Evolutionary conservation across 2,329 filamentous ascomycete genomes (phyloP).

Genomic region (Aschersonia sp.): DNA sequence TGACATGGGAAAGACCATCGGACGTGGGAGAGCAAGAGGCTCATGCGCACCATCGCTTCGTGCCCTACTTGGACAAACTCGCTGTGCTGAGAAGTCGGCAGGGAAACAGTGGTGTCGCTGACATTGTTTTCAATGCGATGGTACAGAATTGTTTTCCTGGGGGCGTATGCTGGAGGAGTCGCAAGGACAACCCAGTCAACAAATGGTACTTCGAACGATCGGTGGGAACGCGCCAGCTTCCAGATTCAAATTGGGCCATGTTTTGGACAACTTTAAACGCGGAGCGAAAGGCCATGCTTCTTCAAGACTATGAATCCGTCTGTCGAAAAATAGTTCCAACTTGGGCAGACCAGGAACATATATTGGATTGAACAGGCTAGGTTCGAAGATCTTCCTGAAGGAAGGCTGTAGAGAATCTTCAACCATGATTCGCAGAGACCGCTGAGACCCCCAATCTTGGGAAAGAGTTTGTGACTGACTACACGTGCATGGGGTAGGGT

Average conservation of each 20-base stretch:
- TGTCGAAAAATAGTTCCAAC: conserved; percentile 50
- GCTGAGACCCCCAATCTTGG: no score
- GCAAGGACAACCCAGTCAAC: conserved; percentile 87
- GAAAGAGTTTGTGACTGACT: no score
- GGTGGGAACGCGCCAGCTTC: conserved; percentile 67
- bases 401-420: neutral
- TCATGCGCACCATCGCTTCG: conserved; percentile 45
- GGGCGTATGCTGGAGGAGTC: conserved; percentile 84
- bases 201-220: conserved; percentile 98
- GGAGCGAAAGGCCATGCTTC: conserved; percentile 35
- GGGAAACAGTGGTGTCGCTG: conserved; percentile 81
- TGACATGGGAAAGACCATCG: conserved; percentile 81
- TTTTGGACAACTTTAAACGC: conserved; percentile 81
- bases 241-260: conserved; percentile 85
- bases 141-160: conserved; percentile 74
- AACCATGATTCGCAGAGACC: neutral
- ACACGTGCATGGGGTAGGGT: no score
- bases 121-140: conserved; percentile 94
- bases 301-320: conserved; percentile 61
- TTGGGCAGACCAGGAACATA: conserved; percentile 44
- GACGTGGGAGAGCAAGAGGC: conserved; percentile 39
- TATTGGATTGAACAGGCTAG: conserved; percentile 33
- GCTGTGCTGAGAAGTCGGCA: conserved; percentile 81
- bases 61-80: conserved; percentile 96
- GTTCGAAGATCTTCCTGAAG: neutral